phyloP scores from a whole-genome alignment of 306 rosid genomes.

The Purshia tridentata region DNA sequence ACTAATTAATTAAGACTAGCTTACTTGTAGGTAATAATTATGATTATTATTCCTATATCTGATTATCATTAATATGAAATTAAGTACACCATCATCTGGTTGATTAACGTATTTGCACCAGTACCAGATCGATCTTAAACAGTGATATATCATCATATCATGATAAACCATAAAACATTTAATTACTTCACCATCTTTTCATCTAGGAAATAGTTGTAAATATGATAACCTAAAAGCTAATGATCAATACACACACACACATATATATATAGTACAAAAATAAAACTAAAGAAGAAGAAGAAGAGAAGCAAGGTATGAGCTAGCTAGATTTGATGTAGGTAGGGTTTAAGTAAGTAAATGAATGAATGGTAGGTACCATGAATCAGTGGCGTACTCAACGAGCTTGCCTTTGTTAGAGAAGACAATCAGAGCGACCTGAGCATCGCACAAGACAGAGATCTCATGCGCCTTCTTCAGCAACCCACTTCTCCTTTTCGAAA shows the following conservation, averaged over 20 bases:
- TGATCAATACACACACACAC: background rate
- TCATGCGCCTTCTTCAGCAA: conserved; percentile 86
- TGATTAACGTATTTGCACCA: no score
- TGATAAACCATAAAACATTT: no score
- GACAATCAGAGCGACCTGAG: conserved; percentile 89
- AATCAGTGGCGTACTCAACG: conserved; percentile 82
- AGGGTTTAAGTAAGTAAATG: background rate
- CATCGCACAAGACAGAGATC: conserved; percentile 94
- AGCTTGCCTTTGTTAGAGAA: conserved; percentile 88
- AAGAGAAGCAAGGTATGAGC: background rate
- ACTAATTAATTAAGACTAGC: no score
- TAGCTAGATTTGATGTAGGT: background rate
- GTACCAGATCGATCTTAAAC: no score
- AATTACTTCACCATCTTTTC: no score
- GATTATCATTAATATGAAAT: no score
- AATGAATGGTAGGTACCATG: conserved; percentile 45
- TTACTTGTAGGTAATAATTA: no score
- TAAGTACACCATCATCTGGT: no score
- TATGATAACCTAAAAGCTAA: no score
- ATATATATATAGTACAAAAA: background rate
- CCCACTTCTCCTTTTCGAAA: conserved; percentile 86
- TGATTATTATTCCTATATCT: no score
- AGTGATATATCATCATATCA: no score
- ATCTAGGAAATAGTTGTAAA: no score
- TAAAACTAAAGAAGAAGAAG: background rate